Evolutionary conservation across 805 yeast genomes (phyloP).

Genomic region (Teunomyces barrocoloradensis): DNA sequence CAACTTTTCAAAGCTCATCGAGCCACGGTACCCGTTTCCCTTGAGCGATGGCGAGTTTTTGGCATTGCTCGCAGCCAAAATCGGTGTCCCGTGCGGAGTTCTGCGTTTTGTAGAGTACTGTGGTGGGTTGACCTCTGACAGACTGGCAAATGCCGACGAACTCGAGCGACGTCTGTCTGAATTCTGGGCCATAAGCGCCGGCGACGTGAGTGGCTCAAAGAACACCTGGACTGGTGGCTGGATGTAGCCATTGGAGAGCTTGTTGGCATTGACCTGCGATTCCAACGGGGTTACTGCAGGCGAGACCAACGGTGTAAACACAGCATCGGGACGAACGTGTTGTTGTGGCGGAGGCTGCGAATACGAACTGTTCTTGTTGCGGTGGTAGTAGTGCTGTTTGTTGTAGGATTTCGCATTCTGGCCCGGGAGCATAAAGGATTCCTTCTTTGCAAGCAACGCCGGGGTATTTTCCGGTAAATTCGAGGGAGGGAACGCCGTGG

Average conservation of each 20-base stretch:
- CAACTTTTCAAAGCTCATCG: constrained; percentile 21
- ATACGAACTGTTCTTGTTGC: constrained; percentile 15
- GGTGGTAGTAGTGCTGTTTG: constrained; percentile 40
- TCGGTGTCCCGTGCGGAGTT: constrained; percentile 46
- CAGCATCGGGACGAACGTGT: constrained; percentile 54
- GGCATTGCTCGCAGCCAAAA: constrained; percentile 23
- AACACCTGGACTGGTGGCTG: constrained; percentile 25
- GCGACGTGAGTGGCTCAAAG: constrained; percentile 63
- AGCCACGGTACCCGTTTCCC: neutral
- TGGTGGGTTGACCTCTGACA: constrained; percentile 5
- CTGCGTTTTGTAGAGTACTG: constrained; percentile 25
- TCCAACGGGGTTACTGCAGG: constrained; percentile 73
- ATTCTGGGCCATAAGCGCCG: constrained; percentile 55
- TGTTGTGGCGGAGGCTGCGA: constrained; percentile 20
- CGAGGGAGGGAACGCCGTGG: constrained; percentile 29
- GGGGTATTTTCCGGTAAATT: constrained; percentile 22
- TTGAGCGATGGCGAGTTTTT: constrained; percentile 3
- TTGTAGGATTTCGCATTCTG: constrained; percentile 42
- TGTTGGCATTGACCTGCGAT: constrained; percentile 21
- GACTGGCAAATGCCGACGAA: constrained; percentile 23
- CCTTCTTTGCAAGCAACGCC: constrained; percentile 18
- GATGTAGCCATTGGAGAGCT: constrained; percentile 6
- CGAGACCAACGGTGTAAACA: constrained; percentile 73
- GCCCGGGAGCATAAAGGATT: constrained; percentile 31
- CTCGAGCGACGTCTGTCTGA: constrained; percentile 33